A percentile compares a stretch with the other conserved stretches of the same genome.
phyloP scores from a whole-genome alignment of 2,329 filamentous ascomycete genomes.

The Tympanopsis confertula region DNA sequence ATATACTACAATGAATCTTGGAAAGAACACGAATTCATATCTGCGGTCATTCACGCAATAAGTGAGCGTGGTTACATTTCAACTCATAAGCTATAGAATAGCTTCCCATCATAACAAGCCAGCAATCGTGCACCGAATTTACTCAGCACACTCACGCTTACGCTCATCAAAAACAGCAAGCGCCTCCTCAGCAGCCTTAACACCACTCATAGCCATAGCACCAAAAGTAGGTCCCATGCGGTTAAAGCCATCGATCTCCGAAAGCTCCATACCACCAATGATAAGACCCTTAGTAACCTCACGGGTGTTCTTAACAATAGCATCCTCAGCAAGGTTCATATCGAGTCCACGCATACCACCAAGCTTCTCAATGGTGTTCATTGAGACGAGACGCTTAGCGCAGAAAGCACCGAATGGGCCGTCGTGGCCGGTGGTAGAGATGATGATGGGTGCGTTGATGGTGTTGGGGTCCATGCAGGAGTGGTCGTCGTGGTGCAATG shows the following conservation, averaged over 20 bases:
- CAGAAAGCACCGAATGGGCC: conserved; percentile 83
- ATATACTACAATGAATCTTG: too few relatives aligned
- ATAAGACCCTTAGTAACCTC: conserved; percentile 81
- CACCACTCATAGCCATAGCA: conserved; percentile 76
- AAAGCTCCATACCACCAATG: conserved; percentile 89
- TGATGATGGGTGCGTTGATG: conserved; percentile 80
- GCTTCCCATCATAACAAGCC: too few relatives aligned
- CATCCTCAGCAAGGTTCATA: conserved; percentile 84
- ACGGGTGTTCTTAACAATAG: conserved; percentile 82
- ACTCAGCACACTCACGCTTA: conserved; percentile 1
- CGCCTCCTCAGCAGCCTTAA: conserved; percentile 84
- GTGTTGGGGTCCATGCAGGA: conserved; percentile 96
- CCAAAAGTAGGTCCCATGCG: conserved; percentile 86
- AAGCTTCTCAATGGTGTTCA: conserved; percentile 71
- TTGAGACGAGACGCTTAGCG: conserved; percentile 81
- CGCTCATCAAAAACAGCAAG: conserved; percentile 57
- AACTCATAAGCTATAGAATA: too few relatives aligned
- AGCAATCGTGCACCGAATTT: too few relatives aligned
- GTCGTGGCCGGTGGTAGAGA: conserved; percentile 85
- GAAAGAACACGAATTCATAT: too few relatives aligned
- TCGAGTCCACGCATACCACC: conserved; percentile 88
- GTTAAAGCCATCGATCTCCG: conserved; percentile 81
- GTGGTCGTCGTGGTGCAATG: conserved; percentile 79
- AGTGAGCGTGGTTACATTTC: too few relatives aligned
- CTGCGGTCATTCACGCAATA: too few relatives aligned